Conservation (phyloP, 306 rosid genomes). For the Gillenia trifoliata region DNA sequence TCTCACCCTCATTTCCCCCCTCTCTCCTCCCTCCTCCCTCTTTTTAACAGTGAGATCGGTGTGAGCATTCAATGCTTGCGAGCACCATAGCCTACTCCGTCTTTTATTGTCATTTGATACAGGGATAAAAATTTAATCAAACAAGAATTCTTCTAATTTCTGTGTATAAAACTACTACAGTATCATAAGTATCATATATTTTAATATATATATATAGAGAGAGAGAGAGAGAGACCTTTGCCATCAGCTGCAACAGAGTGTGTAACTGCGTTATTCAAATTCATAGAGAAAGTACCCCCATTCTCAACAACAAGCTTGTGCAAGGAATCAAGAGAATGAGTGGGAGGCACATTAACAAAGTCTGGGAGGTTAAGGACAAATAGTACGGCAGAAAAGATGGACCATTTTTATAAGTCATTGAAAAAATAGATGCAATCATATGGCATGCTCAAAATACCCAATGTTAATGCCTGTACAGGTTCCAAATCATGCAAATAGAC, state of each 20-base stretch:
- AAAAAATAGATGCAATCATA: neutral
- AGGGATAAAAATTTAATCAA: no score
- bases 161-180: no score
- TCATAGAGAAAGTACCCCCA: constrained; percentile 97
- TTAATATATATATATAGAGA: no score
- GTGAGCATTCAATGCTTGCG: no score
- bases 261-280: constrained; percentile 75
- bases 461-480: neutral
- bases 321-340: constrained; percentile 65
- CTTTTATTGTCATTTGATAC: no score
- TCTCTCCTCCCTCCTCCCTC: no score
- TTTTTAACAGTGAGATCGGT: no score
- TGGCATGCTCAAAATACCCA: neutral
- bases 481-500: neutral
- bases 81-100: no score
- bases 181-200: no score
- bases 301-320: constrained; percentile 83
- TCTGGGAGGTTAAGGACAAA: constrained; percentile 70
- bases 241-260: constrained; percentile 83
- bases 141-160: no score
- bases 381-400: constrained; percentile 15
- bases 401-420: neutral
- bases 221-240: constrained; percentile 67
- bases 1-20: no score
- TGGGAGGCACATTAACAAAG: constrained; percentile 79